Base-by-base conservation (phyloP, 2,329 filamentous ascomycete genomes). In the Ambrosiella cleistominuta region DNA sequence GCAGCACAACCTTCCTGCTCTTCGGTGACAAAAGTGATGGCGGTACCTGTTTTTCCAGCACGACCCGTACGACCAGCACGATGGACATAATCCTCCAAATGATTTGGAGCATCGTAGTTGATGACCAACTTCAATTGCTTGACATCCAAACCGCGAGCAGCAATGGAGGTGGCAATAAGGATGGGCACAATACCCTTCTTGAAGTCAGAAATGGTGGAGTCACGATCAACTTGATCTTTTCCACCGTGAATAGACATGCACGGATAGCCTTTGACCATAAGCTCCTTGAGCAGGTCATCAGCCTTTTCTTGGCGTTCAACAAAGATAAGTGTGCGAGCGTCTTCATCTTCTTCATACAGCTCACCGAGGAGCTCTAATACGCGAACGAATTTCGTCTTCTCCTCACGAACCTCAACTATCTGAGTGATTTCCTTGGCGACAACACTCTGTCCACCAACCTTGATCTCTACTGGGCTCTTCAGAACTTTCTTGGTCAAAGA, bases 81-180 rank as follows among this genome's bases (percentile, higher is more conserved):
- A 69, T 96, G 93, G 45, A 97, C 91, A 66, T 97, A 97, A 67
- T 97, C 93, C 70, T 98, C 93, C 62, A 95, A 71, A 71, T 97
- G 90, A 65, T 95, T 95, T 0, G 90, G 91, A 0, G 85, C 87
- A 66, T 96, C 90, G 67, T 88, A 96, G 70, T 97, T 97, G 71
- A 98, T 83, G 57, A 98, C 93, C 38, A 97, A 78, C 69, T 94
- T 96, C 39, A 98, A 76, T 68, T 95, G 88, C 71, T 96, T 95
- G 50, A 98, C 91, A 68, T 98, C 93, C 45, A 98, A 75, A 61
- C 93, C 93, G 69, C 93, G 86, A 55, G 93, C 93, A 44, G 93
- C 93, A 60, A 98, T 88, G 9, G 91, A 96, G 0, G 93, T 98
- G 9, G 93, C 93, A 66, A 97, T 85, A 66, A 98, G 75, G 59